Evolutionary conservation across 441 rosid species (phyloP).

Genomic region (Eutrema salsugineum): DNA sequence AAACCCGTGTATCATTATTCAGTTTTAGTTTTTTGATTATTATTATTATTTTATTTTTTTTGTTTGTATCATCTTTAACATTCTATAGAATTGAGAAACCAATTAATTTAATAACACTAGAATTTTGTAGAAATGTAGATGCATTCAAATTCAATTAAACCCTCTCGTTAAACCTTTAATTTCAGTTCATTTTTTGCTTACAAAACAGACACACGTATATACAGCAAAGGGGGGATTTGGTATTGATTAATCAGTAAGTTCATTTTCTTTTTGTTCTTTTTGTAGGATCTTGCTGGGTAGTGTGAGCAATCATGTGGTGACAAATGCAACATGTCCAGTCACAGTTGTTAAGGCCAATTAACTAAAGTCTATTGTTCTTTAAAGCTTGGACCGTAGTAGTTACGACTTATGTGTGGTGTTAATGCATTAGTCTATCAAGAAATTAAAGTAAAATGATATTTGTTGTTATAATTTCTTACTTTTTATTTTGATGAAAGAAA

Average conservation of each 20-base stretch:
- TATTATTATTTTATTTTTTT: neutral
- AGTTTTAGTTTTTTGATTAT: neutral
- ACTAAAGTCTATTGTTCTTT: neutral
- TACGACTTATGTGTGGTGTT: constrained; percentile 2
- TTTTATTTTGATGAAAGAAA: neutral
- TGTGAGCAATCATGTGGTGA: constrained; percentile 89
- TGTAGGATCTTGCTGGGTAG: constrained; percentile 86
- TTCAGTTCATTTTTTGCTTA: too few relatives aligned
- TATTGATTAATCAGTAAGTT: too few relatives aligned
- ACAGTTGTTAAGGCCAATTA: constrained; percentile 67
- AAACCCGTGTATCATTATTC: too few relatives aligned
- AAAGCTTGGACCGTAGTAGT: neutral
- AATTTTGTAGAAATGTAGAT: too few relatives aligned
- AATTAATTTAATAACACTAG: too few relatives aligned
- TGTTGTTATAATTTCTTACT: neutral
- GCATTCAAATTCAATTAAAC: too few relatives aligned
- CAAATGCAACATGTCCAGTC: constrained; percentile 75
- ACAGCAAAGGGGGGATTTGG: neutral
- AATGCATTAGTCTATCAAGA: constrained; percentile 4
- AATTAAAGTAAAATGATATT: neutral
- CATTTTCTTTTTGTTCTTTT: neutral
- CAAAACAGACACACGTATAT: neutral
- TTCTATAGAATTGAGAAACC: too few relatives aligned
- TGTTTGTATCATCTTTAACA: too few relatives aligned
- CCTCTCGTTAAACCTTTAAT: too few relatives aligned